Conservation (phyloP, 1,284 basidiomycete species). For the Cutaneotrichosporon curvatum region DNA sequence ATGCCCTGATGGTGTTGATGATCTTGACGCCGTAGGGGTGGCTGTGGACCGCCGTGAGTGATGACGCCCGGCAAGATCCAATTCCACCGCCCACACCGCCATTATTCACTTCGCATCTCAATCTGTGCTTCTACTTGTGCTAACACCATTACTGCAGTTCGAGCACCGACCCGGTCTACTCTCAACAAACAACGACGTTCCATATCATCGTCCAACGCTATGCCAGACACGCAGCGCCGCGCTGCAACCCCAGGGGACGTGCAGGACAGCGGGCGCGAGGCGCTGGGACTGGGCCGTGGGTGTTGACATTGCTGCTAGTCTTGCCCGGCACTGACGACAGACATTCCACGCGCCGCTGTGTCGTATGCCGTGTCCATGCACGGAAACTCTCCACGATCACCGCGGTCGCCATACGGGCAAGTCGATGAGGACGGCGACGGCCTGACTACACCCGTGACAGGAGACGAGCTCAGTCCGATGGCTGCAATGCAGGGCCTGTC, state of each 20-base stretch:
- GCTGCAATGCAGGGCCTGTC: too few relatives aligned
- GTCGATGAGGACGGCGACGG: too few relatives aligned
- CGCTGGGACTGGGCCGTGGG: slow-evolving; percentile 34
- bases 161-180: slow-evolving; percentile 10
- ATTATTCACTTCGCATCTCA: too few relatives aligned
- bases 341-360: slow-evolving; percentile 37
- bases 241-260: slow-evolving; percentile 17
- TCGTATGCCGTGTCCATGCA: slow-evolving; percentile 31
- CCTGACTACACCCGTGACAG: too few relatives aligned
- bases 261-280: slow-evolving; percentile 7
- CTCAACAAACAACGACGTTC: slow-evolving; percentile 4
- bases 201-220: neutral
- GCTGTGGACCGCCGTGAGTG: slow-evolving; percentile 24
- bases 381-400: neutral
- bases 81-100: too few relatives aligned
- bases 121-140: too few relatives aligned
- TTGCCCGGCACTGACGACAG: slow-evolving; percentile 10
- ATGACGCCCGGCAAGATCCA: too few relatives aligned
- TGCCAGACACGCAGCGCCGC: neutral
- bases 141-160: slow-evolving; percentile 8
- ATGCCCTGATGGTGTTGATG: too few relatives aligned
- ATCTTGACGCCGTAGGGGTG: too few relatives aligned
- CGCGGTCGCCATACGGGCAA: too few relatives aligned
- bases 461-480: too few relatives aligned
- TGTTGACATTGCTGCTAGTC: neutral